A percentile compares a stretch with the other conserved stretches of the same genome.
Evolutionary conservation across 306 rosid species (phyloP).

Genomic region (Quillaja saponaria): DNA sequence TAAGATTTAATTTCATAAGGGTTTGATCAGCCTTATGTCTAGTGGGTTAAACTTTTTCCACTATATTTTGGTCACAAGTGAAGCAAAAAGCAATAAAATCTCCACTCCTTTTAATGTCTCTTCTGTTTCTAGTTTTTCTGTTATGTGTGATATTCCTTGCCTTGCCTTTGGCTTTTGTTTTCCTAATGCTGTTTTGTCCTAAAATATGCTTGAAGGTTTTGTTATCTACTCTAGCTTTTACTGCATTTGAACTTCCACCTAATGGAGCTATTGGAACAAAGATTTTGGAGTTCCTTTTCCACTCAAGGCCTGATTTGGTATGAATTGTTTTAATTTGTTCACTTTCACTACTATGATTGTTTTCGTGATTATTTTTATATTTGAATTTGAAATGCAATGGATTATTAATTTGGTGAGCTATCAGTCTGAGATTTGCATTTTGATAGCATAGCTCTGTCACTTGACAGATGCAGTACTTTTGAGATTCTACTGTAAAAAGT

Average conservation of each 20-base stretch:
- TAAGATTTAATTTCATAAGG: no score
- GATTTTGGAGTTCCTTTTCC: slow-evolving; percentile 83
- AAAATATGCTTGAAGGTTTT: slow-evolving; percentile 64
- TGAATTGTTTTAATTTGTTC: slow-evolving; percentile 29
- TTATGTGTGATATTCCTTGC: no score
- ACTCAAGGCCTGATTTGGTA: slow-evolving; percentile 96
- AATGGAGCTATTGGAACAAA: slow-evolving; percentile 93
- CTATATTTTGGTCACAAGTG: no score
- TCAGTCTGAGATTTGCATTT: no score
- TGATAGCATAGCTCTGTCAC: no score
- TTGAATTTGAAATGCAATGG: slow-evolving; percentile 5
- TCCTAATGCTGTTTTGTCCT: slow-evolving; percentile 19
- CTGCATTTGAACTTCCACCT: slow-evolving; percentile 98
- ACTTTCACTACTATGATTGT: slow-evolving; percentile 1
- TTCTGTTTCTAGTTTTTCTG: no score
- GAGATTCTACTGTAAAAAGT: no score
- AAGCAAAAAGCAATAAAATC: no score
- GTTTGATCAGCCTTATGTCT: no score
- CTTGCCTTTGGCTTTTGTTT: slow-evolving; percentile 3
- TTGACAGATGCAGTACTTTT: no score
- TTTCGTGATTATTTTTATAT: slow-evolving; percentile 13
- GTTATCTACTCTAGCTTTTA: slow-evolving; percentile 90
- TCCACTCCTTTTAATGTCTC: no score
- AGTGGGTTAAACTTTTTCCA: no score
- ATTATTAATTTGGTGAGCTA: slow-evolving; percentile 8